Conservation (phyloP, 2,329 filamentous ascomycete genomes). For the Cladosporium sp. region DNA sequence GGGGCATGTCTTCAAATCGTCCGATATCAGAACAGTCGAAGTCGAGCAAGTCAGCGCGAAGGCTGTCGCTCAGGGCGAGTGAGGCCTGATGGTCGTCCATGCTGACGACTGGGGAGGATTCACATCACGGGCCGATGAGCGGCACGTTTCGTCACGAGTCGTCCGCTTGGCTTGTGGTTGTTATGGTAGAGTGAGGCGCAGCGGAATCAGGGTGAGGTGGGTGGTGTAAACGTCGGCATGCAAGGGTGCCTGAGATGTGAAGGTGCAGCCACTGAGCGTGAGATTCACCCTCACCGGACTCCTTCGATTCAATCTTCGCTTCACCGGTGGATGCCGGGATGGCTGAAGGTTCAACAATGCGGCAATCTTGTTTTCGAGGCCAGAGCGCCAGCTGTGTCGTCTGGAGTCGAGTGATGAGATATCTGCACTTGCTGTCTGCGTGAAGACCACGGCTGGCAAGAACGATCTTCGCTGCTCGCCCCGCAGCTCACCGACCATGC, state of each 20-base stretch:
- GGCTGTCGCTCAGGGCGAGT: neutral
- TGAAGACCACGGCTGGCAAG: too few relatives aligned
- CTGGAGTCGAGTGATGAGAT: too few relatives aligned
- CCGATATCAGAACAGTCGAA: neutral
- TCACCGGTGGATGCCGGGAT: neutral
- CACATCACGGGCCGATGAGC: conserved; percentile 3
- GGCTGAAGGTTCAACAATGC: too few relatives aligned
- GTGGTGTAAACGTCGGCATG: neutral
- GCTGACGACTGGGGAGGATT: neutral
- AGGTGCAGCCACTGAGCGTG: too few relatives aligned
- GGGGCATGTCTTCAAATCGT: neutral
- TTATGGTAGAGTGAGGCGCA: neutral
- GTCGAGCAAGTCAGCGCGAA: neutral
- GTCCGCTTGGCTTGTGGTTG: neutral
- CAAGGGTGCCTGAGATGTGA: neutral
- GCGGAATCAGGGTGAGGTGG: neutral
- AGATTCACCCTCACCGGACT: too few relatives aligned
- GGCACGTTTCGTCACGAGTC: neutral
- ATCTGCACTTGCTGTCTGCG: too few relatives aligned
- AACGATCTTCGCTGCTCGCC: neutral
- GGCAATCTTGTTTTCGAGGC: too few relatives aligned
- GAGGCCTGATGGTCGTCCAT: neutral
- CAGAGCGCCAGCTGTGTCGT: too few relatives aligned
- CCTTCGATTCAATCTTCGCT: too few relatives aligned
- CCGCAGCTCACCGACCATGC: neutral